Base-by-base conservation (phyloP, 768 basidiomycete genomes). In the Mycena indigotica region DNA sequence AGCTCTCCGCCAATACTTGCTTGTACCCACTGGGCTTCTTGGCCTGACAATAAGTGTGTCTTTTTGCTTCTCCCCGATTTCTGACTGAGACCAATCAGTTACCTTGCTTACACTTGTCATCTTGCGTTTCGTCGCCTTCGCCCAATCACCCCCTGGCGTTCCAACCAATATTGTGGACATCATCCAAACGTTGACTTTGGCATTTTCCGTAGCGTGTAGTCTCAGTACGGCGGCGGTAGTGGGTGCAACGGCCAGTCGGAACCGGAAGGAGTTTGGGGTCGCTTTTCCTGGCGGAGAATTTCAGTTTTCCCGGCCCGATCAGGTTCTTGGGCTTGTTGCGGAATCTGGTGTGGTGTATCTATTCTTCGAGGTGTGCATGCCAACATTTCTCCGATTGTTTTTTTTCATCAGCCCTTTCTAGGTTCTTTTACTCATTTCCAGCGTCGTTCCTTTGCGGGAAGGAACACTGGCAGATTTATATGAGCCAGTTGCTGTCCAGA, bases 391-490 rank as follows among this genome's bases (percentile, higher is more conserved):
- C 41, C 41, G 21, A 16, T 44, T 23, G 5, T 19, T 19, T 44
- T 44, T 21, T 13, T 19, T 44, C 13, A 44, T 21, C 41, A 44
- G 21, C 21, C n/a, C n/a, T n/a, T 48, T 8, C 25, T 26, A 57
- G 56, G 4, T 58, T n/a, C n/a, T 45, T 15, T 26, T 54, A 3
- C 38, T 58, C 16, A 8, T 53, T 17, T 32, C 57, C 4, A 28
- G 46, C 21, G 19, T 58, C 10, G 28, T 50, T 13, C 52, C 30
- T 2, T 16, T 58, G 4, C 52, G 23, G 6, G 29, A 50, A 16
- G 52, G 57, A 2, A 50, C 57, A 2, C 26, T 58, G 24, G 53
- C 38, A 16, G 35, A 41, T 24, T 16, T 58, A 19, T 58, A 58
- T 29, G 26, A 10, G 2, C 57, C 57, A 1, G 24, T 58, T 4